Evolutionary conservation across 129 eudicot species (phyloP).

Genomic region (Helianthus tuberosus): DNA sequence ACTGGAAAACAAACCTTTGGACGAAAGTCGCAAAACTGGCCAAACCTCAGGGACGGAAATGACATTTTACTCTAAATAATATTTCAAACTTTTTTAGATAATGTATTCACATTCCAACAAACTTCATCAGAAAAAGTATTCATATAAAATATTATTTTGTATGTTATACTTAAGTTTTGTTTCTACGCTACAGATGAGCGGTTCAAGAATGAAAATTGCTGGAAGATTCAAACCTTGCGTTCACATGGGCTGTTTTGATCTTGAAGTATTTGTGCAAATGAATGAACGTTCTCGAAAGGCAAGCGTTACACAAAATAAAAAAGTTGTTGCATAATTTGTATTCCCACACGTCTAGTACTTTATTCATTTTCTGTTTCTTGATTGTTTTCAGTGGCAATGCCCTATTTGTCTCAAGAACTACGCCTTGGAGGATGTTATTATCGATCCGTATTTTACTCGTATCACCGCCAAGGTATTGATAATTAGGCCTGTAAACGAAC

Average conservation of each 20-base stretch:
- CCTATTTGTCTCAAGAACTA: conserved; percentile 95
- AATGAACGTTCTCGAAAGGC: conserved; percentile 95
- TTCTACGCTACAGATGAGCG: conserved; percentile 76
- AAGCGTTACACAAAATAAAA: conserved; percentile 31
- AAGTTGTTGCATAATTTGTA: background rate
- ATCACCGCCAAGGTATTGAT: conserved; percentile 71
- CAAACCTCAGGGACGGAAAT: too few species aligned
- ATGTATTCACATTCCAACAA: background rate
- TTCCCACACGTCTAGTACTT: background rate
- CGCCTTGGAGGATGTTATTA: conserved; percentile 78
- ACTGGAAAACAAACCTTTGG: too few species aligned
- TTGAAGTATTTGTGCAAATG: conserved; percentile 89
- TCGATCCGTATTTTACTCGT: conserved; percentile 87
- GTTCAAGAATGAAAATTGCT: conserved; percentile 95
- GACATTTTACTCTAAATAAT: too few species aligned
- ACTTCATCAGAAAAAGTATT: background rate
- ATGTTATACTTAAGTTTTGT: background rate
- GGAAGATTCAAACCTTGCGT: conserved; percentile 94
- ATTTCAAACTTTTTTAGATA: background rate
- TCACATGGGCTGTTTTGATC: conserved; percentile 99
- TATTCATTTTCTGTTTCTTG: conserved; percentile 24
- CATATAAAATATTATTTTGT: background rate
- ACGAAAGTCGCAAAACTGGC: too few species aligned
- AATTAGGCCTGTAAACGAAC: too few species aligned
- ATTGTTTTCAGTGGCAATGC: conserved; percentile 88